phyloP scores from a whole-genome alignment of 1,284 basidiomycete species.

The Heterobasidion occidentale region DNA sequence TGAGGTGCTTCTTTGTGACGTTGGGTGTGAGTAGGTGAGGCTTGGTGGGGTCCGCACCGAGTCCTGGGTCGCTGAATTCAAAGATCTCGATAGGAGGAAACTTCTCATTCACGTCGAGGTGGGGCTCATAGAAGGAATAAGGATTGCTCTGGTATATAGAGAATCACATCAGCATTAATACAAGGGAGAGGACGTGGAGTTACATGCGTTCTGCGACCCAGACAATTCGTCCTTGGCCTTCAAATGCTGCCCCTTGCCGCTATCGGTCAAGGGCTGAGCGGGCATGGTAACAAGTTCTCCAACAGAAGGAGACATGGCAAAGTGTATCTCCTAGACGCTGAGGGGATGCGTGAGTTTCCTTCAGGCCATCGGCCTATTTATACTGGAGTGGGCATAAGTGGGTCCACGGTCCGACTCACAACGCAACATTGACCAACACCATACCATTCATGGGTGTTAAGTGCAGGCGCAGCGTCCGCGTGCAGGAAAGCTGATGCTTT shows the following conservation, averaged over 20 bases:
- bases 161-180: not conserved
- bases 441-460: no score
- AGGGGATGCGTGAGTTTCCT: no score
- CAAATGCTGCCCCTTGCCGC: conserved; percentile 6
- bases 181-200: not conserved
- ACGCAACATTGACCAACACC: no score
- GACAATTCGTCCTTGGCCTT: conserved; percentile 1
- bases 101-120: conserved; percentile 35
- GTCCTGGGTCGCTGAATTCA: conserved; percentile 34
- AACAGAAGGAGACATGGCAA: conserved; percentile 12
- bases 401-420: no score
- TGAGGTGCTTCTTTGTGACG: conserved; percentile 32
- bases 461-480: no score
- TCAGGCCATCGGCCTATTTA: no score
- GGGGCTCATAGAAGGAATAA: conserved; percentile 39
- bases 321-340: no score
- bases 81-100: conserved; percentile 33
- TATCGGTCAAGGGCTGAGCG: not conserved
- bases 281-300: conserved; percentile 9
- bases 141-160: conserved; percentile 24
- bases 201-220: not conserved
- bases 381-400: no score
- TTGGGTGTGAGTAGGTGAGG: conserved; percentile 37
- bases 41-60: conserved; percentile 40
- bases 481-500: no score